Percentiles rank a stretch among this genome's conserved stretches.
Evolutionary conservation across 176 grass and related monocot species (phyloP).

Genomic region (Canna indica): DNA sequence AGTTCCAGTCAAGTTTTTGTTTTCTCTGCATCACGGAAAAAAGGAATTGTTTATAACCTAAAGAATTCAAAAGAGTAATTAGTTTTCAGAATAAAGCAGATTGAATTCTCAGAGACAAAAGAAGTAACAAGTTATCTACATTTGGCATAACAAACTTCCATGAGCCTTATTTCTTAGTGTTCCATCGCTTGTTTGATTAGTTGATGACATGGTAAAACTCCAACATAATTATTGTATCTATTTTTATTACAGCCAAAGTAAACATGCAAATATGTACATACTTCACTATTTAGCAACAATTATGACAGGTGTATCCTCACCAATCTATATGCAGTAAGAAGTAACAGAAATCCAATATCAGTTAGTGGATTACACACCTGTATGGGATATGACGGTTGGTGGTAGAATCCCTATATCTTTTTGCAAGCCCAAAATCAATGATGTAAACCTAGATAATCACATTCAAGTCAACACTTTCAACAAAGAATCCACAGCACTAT

Average conservation of each 20-base stretch:
- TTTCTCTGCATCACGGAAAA: constrained; percentile 50
- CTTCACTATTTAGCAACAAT: too few relatives aligned
- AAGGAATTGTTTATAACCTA: not conserved
- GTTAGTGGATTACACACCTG: constrained; percentile 27
- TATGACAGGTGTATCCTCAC: not conserved
- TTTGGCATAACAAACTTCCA: too few relatives aligned
- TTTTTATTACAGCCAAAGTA: too few relatives aligned
- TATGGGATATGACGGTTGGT: constrained; percentile 96
- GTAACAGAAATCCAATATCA: not conserved
- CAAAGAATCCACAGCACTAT: not conserved
- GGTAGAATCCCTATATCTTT: constrained; percentile 81
- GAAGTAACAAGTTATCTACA: too few relatives aligned
- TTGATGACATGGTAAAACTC: too few relatives aligned
- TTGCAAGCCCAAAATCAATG: constrained; percentile 99
- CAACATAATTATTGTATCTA: too few relatives aligned
- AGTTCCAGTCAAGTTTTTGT: constrained; percentile 92
- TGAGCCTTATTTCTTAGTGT: too few relatives aligned
- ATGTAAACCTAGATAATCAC: constrained; percentile 65
- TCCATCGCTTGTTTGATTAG: too few relatives aligned
- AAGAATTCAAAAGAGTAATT: too few relatives aligned
- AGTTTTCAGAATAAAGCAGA: too few relatives aligned
- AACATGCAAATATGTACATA: too few relatives aligned
- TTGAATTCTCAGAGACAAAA: not conserved
- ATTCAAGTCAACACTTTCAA: constrained; percentile 1
- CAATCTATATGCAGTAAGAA: not conserved